Evolutionary conservation across 148 eudicot genomes (phyloP), one percentile per base, ranked within the genome.

Genomic region (Simmondsia chinensis): DNA sequence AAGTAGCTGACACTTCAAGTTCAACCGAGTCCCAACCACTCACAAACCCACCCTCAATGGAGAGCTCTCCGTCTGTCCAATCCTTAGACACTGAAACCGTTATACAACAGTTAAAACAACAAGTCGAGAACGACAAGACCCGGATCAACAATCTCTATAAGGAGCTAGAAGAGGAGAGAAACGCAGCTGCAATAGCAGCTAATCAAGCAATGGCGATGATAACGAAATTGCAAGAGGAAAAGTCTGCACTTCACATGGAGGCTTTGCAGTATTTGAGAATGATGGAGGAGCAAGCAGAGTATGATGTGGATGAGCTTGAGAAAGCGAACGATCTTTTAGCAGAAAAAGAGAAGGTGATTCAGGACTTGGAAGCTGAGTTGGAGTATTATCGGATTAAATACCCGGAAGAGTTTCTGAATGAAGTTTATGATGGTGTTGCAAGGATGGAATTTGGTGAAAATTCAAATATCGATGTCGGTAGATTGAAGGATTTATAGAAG

Each of bases 161-260:
- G 59, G 95, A 86, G 43, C 60, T 81, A 26, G 95, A 86, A 27
- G 83, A 70, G 57, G 95, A 86, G 64, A 76, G 93, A 65, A 73
- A 53, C 51, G 87, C 93, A 12, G 46, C 93, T 12, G 73, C 80
- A 0, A 57, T 73, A 50, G 77, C 87, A 7, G 79, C 84, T 3
- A 74, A 74, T 52, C 69, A 87, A 57, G 84, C 93, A 9, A 81
- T 86, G 91, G 78, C 89, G 16, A 86, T 86, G 95, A 86, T 86
- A 34, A 85, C 86, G 1, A 72, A 80, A 60, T 66, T 85, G 56
- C 95, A 85, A 50, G 87, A 81, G 60, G 95, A 86, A 56, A 86
- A 85, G 30, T 75, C 89, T 15, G 61, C 80, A 2, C 73, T 85
- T 44, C 72, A 72, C 54, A 72, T 85, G 82, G 95, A 85, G 49